Percentiles rank a stretch among this genome's conserved stretches.
Conservation (phyloP, 2,329 filamentous ascomycete genomes). For the Cercospora sp. region DNA sequence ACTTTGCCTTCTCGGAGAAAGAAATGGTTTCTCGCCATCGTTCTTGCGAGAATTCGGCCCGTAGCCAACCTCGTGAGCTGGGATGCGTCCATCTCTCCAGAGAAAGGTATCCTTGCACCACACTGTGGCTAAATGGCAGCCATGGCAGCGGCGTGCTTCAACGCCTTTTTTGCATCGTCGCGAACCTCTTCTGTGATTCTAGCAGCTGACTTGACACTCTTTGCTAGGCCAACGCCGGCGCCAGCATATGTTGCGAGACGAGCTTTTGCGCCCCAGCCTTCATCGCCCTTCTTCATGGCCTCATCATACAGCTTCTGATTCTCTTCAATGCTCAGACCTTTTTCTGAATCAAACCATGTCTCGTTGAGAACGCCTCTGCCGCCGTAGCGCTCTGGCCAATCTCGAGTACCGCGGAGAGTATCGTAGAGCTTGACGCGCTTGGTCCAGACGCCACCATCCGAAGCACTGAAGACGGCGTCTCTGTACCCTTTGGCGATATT, state of each 20-base stretch:
- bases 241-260: conserved; percentile 65
- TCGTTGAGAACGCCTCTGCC: conserved; percentile 60
- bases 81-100: background rate
- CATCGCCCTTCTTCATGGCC: conserved; percentile 54
- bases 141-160: conserved; percentile 31
- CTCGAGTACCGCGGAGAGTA: conserved; percentile 55
- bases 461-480: conserved; percentile 48
- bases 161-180: conserved; percentile 39
- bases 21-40: background rate
- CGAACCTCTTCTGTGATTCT: conserved; percentile 55
- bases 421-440: conserved; percentile 55
- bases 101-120: background rate
- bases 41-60: background rate
- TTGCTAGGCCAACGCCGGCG: conserved; percentile 60
- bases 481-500: conserved; percentile 50
- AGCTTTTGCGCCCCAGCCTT: conserved; percentile 54
- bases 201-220: conserved; percentile 50
- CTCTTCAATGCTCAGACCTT: conserved; percentile 46
- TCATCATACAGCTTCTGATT: conserved; percentile 49
- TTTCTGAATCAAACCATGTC: conserved; percentile 48
- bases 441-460: conserved; percentile 55
- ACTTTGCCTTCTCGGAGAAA: background rate
- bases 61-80: background rate
- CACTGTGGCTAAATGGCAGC: background rate
- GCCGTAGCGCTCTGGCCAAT: conserved; percentile 60